These are phyloP conservation scores for Sonneratia alba DNA, from an alignment of 345 rosid genomes.

Conservation along the genomic window DNA sequence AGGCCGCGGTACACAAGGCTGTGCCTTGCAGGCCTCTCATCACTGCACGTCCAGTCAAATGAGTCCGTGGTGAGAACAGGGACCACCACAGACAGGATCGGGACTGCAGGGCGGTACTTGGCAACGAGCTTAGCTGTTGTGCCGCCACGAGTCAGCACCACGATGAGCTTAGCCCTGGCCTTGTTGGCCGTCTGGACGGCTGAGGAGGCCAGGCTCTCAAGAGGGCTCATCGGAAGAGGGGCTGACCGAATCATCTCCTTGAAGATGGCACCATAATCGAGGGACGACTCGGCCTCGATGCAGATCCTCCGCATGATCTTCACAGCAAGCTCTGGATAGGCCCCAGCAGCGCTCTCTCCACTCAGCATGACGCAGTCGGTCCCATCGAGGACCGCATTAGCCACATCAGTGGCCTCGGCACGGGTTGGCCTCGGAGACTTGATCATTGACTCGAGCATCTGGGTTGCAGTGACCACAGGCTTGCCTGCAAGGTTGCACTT, in stretches of 20 bases:
- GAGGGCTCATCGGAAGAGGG: constrained; percentile 91
- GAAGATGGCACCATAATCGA: constrained; percentile 66
- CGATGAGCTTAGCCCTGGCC: constrained; percentile 75
- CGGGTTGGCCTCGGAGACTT: constrained; percentile 91
- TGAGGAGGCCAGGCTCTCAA: constrained; percentile 90
- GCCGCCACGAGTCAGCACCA: constrained; percentile 84
- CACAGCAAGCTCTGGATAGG: constrained; percentile 81
- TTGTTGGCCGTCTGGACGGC: constrained; percentile 90
- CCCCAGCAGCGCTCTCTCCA: constrained; percentile 89
- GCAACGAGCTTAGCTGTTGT: constrained; percentile 83
- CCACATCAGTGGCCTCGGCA: constrained; percentile 92
- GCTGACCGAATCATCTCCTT: constrained; percentile 82
- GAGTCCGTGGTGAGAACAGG: constrained; percentile 77
- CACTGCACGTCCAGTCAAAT: constrained; percentile 82
- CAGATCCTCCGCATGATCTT: constrained; percentile 78
- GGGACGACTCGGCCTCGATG: constrained; percentile 76
- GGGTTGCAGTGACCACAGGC: constrained; percentile 91
- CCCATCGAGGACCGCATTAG: constrained; percentile 85
- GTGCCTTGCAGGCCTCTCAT: constrained; percentile 87
- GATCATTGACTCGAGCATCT: constrained; percentile 91
- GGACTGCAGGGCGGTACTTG: constrained; percentile 91
- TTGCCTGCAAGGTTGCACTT: constrained; percentile 83
- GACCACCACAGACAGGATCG: constrained; percentile 80
- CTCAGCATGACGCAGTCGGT: constrained; percentile 92
- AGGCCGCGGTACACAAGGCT: constrained; percentile 81